These are phyloP conservation scores for Nicotiana obtusifolia DNA, from an alignment of 257 asterid species.

Conservation along the genomic window DNA sequence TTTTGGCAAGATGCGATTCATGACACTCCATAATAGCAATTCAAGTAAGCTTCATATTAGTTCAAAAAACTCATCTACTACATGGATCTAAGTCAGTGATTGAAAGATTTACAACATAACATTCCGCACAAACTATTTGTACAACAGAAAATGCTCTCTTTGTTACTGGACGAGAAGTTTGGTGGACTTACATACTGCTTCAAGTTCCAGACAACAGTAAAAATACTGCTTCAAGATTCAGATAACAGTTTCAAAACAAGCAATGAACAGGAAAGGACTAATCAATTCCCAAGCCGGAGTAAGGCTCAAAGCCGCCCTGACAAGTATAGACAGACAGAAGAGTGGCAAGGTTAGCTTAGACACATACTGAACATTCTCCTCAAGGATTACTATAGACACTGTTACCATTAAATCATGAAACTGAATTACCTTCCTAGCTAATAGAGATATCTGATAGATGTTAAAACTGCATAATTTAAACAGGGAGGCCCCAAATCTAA, in stretches of 20 bases:
- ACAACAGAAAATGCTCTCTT: constrained; percentile 10
- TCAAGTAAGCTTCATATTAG: background rate
- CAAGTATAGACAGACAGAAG: background rate
- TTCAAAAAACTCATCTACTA: background rate
- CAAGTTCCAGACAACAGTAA: constrained; percentile 3
- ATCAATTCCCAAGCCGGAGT: constrained; percentile 79
- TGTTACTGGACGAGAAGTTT: background rate
- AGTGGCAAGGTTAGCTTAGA: background rate
- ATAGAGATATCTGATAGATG: background rate
- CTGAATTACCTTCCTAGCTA: background rate
- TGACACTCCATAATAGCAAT: background rate
- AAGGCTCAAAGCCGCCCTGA: constrained; percentile 81
- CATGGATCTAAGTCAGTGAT: background rate
- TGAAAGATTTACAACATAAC: background rate
- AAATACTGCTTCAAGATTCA: background rate
- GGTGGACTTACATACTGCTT: constrained; percentile 9
- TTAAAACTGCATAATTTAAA: background rate
- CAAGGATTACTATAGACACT: background rate
- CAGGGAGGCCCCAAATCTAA: background rate
- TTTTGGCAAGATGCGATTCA: too few species aligned
- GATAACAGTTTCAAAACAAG: constrained; percentile 5
- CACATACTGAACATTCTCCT: background rate
- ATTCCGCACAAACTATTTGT: constrained; percentile 14
- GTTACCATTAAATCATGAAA: background rate
- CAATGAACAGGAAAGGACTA: constrained; percentile 6